These are phyloP conservation scores for Austroboletus novae-zelandiae DNA, from an alignment of 1,284 basidiomycete species.

Conservation along the genomic window DNA sequence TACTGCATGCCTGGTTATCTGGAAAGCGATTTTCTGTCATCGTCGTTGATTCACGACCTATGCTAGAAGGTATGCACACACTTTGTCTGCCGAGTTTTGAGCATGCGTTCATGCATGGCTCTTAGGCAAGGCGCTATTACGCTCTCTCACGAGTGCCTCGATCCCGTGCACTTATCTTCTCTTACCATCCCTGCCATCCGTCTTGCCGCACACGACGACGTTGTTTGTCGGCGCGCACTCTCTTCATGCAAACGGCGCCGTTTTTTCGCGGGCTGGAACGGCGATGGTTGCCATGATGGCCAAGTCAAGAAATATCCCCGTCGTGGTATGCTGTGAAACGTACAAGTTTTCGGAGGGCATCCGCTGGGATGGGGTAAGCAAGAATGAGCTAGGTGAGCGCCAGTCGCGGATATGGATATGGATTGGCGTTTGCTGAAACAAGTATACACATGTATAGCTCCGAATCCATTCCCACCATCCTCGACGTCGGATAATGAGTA, in stretches of 20 bases:
- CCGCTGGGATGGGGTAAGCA: conserved; percentile 91
- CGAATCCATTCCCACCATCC: conserved; percentile 29
- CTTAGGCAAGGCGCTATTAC: conserved; percentile 77
- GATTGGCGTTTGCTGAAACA: conserved; percentile 6
- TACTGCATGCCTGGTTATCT: conserved; percentile 75
- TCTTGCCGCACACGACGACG: conserved; percentile 79
- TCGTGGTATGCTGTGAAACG: conserved; percentile 97
- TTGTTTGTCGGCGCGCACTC: conserved; percentile 94
- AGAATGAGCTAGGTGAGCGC: conserved; percentile 85
- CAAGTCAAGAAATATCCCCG: conserved; percentile 85
- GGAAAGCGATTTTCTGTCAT: conserved; percentile 86
- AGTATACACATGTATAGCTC: conserved; percentile 13
- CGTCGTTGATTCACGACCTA: conserved; percentile 91
- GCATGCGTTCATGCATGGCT: conserved; percentile 5
- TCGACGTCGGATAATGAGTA: conserved; percentile 11
- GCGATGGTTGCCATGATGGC: conserved; percentile 97
- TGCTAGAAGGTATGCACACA: conserved; percentile 74
- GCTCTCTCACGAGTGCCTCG: conserved; percentile 65
- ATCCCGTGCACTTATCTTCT: conserved; percentile 92
- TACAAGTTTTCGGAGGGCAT: conserved; percentile 97
- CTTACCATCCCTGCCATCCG: conserved; percentile 82
- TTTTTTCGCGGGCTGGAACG: conserved; percentile 93
- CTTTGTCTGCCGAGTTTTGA: neutral
- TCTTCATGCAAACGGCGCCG: conserved; percentile 91
- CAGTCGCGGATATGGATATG: neutral